Base-by-base conservation (phyloP, 2,329 filamentous ascomycete species). In the Diaporthe capsici region DNA sequence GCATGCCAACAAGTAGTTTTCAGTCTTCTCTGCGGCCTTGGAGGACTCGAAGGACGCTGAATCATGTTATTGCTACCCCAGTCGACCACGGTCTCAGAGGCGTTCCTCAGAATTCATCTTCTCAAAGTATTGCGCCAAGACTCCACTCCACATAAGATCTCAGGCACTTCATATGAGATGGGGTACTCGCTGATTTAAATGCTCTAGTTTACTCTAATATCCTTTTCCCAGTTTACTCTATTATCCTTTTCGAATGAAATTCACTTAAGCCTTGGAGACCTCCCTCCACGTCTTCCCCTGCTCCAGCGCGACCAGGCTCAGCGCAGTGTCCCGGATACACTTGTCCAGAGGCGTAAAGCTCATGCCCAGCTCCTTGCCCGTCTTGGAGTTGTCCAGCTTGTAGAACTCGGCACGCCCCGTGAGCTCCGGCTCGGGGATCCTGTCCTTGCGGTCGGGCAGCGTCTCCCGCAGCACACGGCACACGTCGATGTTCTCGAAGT, bases 401-500 rank as follows among this genome's bases (percentile, higher is more conserved):
- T 60, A 77, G 53, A 47, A 47, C 22, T 76, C 71, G n/a, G 25
- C 75, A 13, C 47, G 39, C 15, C 57, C 55, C 13, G 71, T 74
- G 44, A 49, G 42, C 71, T 71, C 65, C 20, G 75, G 75, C 49
- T 76, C 75, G 25, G 75, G 60, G 55, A 76, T 76, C 71, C 28
- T 76, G 55, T 71, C 75, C 28, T 5, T 53, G 65, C 75, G 75
- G 25, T 76, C 75, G 34, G 75, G 75, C 37, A 71, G 39, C 57
- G 58, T 4, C 63, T 71, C 71, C 20, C 75, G 44, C 71, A 76
- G 34, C 13, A 76, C 42, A 57, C 28, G 42, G 49, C 61, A 68
- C 47, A 76, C 71, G 39, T 74, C 75, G n/a, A 67, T 60, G 75
- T 75, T 71, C 42, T 75, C 73, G 34, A 77, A 77, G 37, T 37